Evolutionary conservation across 179 eudicot species (phyloP), one percentile per base, ranked within the genome.

Genomic region (Beta corolliflora): DNA sequence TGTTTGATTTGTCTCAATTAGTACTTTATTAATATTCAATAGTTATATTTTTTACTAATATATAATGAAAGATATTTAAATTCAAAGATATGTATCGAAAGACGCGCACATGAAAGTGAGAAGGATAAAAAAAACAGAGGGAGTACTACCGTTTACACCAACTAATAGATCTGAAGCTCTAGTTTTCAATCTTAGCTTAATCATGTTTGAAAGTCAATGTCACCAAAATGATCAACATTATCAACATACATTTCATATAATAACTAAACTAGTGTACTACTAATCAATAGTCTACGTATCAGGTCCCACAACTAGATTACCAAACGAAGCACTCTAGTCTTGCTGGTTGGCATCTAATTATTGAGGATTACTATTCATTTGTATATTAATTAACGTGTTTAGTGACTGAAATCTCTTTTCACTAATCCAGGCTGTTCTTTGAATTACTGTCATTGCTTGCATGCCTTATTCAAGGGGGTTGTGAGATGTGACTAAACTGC

Each of bases 381-480:
- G 2, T 66, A 19, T 29, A 18, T 19, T 81, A 36, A 77, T 84
- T 56, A 84, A 81, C 79, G 83, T 84, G 81, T 44, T 84, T 77
- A 54, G 41, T 19, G 63, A 81, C 58, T 44, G 31, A 48, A 70
- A 55, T 25, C 13, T 64, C 55, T 29, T 61, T 63, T 36, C 41
- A 58, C 48, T 13, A 25, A 48, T 69, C 53, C 46, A 55, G 10
- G 79, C 59, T 67, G 76, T 55, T 58, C 73, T 45, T 18, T 46
- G 19, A 36, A 48, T 48, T 48, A 48, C 8, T 56, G 19, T 65
- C 53, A 79, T 68, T 68, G 66, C 59, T 67, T 68, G 73, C 52
- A 36, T 36, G 41, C 41, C 36, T 73, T 73, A 12, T 14, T 46
- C 31, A 68, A 48, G 71, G 41, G 69, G 63, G 45, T 21, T 70